Conservation (phyloP, 495 filamentous ascomycete genomes). For the Neurospora sublineolata region DNA sequence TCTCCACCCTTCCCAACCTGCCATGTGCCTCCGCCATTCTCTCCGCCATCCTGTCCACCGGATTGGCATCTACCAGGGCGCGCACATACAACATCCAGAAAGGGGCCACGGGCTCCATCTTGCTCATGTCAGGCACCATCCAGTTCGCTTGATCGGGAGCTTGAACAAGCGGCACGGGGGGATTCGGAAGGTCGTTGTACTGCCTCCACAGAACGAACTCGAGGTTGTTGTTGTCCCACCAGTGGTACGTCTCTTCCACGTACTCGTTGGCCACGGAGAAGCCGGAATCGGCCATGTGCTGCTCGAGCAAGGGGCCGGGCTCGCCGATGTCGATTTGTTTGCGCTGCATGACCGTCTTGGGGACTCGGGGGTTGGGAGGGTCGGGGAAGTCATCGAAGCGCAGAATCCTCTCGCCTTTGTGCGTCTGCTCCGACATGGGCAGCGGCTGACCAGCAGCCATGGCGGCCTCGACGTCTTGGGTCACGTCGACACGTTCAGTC, state of each 20-base stretch:
- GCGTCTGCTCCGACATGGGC: neutral
- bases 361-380: conserved; percentile 18
- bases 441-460: neutral
- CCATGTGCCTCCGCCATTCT: conserved; percentile 29
- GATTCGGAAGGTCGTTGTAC: conserved; percentile 19
- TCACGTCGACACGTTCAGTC: conserved; percentile 28
- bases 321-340: conserved; percentile 23
- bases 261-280: conserved; percentile 18
- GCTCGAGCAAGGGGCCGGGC: neutral
- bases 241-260: conserved; percentile 34
- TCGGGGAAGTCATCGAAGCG: conserved; percentile 35
- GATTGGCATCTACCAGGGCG: conserved; percentile 28
- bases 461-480: conserved; percentile 21
- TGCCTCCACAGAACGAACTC: conserved; percentile 25
- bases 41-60: conserved; percentile 16
- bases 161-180: conserved; percentile 5
- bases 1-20: conserved; percentile 21
- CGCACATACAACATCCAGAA: conserved; percentile 32
- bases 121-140: conserved; percentile 9
- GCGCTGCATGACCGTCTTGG: conserved; percentile 24
- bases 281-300: conserved; percentile 17
- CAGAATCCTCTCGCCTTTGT: conserved; percentile 15
- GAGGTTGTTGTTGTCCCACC: conserved; percentile 27
- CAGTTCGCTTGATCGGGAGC: conserved; percentile 4
- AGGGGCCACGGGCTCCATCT: conserved; percentile 9